Conservation (phyloP, 2,329 filamentous ascomycete genomes). For the Fusarium sp. region DNA sequence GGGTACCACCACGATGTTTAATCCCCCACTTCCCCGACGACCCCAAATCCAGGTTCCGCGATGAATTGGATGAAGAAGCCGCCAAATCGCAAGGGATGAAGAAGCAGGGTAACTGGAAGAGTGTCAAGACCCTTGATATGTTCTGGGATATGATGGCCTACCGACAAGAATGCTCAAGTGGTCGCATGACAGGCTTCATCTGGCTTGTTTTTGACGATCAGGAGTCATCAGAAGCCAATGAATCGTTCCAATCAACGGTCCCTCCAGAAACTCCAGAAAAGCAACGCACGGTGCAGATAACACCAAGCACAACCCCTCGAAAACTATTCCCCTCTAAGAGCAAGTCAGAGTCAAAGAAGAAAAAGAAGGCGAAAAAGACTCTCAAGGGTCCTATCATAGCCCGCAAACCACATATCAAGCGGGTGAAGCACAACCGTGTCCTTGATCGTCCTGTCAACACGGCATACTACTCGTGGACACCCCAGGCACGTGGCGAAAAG, state of each 20-base stretch:
- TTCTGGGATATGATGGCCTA: conserved; percentile 99
- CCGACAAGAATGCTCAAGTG: conserved; percentile 94
- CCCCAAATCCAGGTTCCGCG: conserved; percentile 89
- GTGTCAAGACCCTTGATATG: conserved; percentile 84
- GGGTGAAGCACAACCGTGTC: conserved; percentile 64
- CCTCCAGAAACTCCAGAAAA: conserved; percentile 54
- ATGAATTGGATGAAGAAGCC: conserved; percentile 89
- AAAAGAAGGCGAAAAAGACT: conserved; percentile 59
- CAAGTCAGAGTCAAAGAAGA: conserved; percentile 46
- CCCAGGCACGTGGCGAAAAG: conserved; percentile 71
- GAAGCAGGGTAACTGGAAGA: conserved; percentile 80
- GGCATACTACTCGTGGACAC: conserved; percentile 75
- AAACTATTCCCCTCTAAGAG: conserved; percentile 51
- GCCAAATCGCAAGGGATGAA: conserved; percentile 68
- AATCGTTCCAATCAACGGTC: conserved; percentile 46
- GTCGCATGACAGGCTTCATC: conserved; percentile 90
- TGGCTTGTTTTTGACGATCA: conserved; percentile 86
- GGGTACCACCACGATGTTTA: conserved; percentile 82
- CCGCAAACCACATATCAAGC: conserved; percentile 75
- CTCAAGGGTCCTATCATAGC: conserved; percentile 72
- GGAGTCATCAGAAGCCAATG: conserved; percentile 23
- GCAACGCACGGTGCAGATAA: conserved; percentile 43
- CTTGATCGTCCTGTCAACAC: conserved; percentile 65
- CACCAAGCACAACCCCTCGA: conserved; percentile 53
- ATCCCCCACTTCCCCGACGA: conserved; percentile 95